A percentile compares a stretch with the other conserved stretches of the same genome.
These are phyloP conservation scores for Phellopilus nigrolimitatus DNA, from an alignment of 1,284 basidiomycete genomes.

Conservation along the genomic window DNA sequence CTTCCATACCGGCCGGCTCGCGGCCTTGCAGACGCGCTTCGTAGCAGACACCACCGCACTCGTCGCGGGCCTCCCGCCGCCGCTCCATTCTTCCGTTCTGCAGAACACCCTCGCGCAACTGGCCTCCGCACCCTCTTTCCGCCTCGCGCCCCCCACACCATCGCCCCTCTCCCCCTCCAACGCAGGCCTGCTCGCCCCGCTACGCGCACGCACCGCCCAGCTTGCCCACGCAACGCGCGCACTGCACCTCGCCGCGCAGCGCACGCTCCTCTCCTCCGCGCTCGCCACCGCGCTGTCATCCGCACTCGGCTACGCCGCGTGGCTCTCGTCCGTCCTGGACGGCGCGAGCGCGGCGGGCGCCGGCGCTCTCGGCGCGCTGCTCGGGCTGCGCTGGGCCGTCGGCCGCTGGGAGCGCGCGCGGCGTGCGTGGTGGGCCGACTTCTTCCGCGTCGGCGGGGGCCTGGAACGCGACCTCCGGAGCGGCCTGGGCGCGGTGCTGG, in stretches of 20 bases:
- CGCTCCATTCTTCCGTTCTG: slow-evolving; percentile 62
- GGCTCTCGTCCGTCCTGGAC: slow-evolving; percentile 40
- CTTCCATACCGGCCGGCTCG: slow-evolving; percentile 64
- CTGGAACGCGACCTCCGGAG: slow-evolving; percentile 68
- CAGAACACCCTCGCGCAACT: slow-evolving; percentile 63
- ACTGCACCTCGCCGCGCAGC: slow-evolving; percentile 66
- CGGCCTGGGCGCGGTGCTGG: slow-evolving; percentile 43
- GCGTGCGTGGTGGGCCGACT: slow-evolving; percentile 69
- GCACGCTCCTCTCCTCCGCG: slow-evolving; percentile 46
- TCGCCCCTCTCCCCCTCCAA: slow-evolving; percentile 30
- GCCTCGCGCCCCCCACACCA: slow-evolving; percentile 46
- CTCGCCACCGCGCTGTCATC: slow-evolving; percentile 31
- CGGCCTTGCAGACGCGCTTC: slow-evolving; percentile 47
- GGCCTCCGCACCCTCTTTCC: slow-evolving; percentile 42
- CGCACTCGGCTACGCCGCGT: slow-evolving; percentile 41
- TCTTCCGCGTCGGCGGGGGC: slow-evolving; percentile 62
- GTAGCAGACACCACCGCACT: slow-evolving; percentile 40
- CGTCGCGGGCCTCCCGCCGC: slow-evolving; percentile 36
- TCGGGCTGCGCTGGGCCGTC: slow-evolving; percentile 62
- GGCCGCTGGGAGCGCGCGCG: slow-evolving; percentile 71
- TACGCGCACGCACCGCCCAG: slow-evolving; percentile 53
- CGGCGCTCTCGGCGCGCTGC: slow-evolving; percentile 50
- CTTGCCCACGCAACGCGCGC: slow-evolving; percentile 57
- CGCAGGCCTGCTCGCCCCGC: slow-evolving; percentile 53
- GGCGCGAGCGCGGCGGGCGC: slow-evolving; percentile 56